A percentile compares a stretch with the other conserved stretches of the same genome.
phyloP scores from a whole-genome alignment of 208 protist genomes.

The Leishmania tarentolae region DNA sequence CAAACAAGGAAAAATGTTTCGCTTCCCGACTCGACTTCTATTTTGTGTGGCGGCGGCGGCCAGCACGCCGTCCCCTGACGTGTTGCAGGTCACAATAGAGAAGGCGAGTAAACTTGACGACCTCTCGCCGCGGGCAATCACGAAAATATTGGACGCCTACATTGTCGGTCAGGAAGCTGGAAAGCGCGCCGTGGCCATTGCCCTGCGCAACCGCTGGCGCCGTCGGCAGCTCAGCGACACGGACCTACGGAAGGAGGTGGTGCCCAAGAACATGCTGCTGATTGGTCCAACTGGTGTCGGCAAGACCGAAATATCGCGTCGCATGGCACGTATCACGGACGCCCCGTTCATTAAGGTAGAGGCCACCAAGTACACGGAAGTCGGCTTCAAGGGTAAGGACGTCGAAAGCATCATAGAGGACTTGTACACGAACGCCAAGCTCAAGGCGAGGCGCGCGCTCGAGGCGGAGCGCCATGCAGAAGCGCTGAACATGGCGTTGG shows the following conservation, averaged over 20 bases:
- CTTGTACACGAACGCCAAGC: constrained; percentile 92
- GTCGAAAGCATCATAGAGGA: constrained; percentile 97
- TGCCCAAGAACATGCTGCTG: constrained; percentile 95
- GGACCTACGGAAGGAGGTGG: constrained; percentile 80
- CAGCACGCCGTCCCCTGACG: constrained; percentile 58
- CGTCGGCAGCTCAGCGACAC: constrained; percentile 80
- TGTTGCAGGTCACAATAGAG: constrained; percentile 53
- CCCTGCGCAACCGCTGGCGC: constrained; percentile 96
- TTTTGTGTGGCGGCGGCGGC: constrained; percentile 50
- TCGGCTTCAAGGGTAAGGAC: constrained; percentile 96
- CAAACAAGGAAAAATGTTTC: constrained; percentile 46
- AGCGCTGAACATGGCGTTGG: constrained; percentile 74
- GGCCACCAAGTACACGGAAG: constrained; percentile 98
- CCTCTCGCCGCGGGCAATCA: constrained; percentile 91
- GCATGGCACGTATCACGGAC: constrained; percentile 96
- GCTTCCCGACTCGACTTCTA: constrained; percentile 43
- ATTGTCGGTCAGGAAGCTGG: constrained; percentile 96
- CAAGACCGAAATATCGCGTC: constrained; percentile 96
- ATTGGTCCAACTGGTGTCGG: constrained; percentile 93
- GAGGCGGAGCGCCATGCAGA: constrained; percentile 71
- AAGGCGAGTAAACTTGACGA: constrained; percentile 69
- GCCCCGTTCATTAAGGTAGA: constrained; percentile 98
- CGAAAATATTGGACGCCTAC: constrained; percentile 93
- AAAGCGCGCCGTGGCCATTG: constrained; percentile 96
- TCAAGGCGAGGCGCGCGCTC: constrained; percentile 76